Conservation (phyloP, 176 grass and related monocot genomes). For the Tillandsia leiboldiana region DNA sequence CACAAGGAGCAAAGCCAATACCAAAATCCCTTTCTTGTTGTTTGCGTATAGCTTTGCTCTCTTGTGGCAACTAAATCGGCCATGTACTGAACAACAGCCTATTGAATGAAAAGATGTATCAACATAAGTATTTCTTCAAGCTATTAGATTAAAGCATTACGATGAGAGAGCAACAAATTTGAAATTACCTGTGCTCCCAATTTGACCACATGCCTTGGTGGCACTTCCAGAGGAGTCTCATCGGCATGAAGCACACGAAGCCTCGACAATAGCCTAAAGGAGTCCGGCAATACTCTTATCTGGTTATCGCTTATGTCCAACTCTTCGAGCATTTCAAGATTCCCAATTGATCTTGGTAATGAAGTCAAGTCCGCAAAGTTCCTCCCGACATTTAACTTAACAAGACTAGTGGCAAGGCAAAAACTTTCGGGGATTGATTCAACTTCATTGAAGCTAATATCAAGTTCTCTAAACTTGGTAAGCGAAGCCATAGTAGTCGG, state of each 20-base stretch:
- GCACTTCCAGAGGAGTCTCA: conserved; percentile 86
- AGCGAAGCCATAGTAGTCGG: conserved; percentile 85
- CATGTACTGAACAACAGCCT: conserved; percentile 80
- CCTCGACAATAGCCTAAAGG: conserved; percentile 54
- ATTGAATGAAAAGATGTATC: neutral
- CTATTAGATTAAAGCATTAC: neutral
- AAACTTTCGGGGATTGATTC: conserved; percentile 71
- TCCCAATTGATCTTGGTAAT: conserved; percentile 74
- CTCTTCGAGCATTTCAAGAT: conserved; percentile 96
- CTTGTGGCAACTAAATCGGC: conserved; percentile 51
- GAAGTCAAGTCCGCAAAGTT: conserved; percentile 81
- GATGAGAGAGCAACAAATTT: conserved; percentile 3
- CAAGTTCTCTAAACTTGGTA: conserved; percentile 66
- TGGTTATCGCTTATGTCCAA: conserved; percentile 95
- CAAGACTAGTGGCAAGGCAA: conserved; percentile 65
- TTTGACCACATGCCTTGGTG: conserved; percentile 73
- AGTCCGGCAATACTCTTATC: conserved; percentile 75
- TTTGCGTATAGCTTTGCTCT: conserved; percentile 30
- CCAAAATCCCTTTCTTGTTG: conserved; percentile 40
- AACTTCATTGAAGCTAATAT: conserved; percentile 92
- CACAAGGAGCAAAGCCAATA: conserved; percentile 61
- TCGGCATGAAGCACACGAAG: conserved; percentile 70
- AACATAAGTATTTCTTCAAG: neutral
- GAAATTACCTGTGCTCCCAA: conserved; percentile 73
- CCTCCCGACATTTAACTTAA: conserved; percentile 70